Base-by-base conservation (phyloP, 2,329 filamentous ascomycete species). In the Paracoccidioides lutzii region DNA sequence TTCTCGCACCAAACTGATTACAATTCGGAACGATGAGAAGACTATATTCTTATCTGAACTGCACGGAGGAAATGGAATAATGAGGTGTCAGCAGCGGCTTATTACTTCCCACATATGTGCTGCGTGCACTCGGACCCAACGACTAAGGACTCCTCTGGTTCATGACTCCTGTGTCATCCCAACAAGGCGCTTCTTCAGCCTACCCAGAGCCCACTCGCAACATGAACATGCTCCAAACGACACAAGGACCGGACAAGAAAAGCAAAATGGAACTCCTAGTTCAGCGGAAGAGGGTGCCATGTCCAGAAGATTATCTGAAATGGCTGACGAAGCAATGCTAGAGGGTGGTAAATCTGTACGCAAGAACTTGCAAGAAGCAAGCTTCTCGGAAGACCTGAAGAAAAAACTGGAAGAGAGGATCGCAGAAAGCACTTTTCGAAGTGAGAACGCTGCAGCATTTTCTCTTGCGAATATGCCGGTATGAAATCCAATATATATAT, bases 381-480 rank as follows among this genome's bases (percentile, higher is more conserved):
- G 80, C 50, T 84, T 85, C 68, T 81, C 78, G 57, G 78, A 82
- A 52, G 80, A 83, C 4, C 66, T 84, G 60, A 81, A 79, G 66
- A 70, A 69, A 55, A 69, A 78, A 62, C 69, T 84, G 9, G 79
- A 83, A 67, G 79, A 81, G 60, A 76, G 79, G 57, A 78, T 84
- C 55, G 76, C 48, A n/a, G 37, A 41, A 22, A 75, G 78, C n/a
- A 73, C 73, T 37, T 82, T 83, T 61, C 73, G 71, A 44, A 77
- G 69, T 57, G 73, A 81, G 22, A 67, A 81, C 69, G 72, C 77
- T 43, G 70, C 68, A 57, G 78, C 78, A 2, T 76, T 82, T 56
- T 77, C 79, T 2, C 71, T 81, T 62, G 73, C 71, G 4, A 69
- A 76, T 40, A 69, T 82, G 66, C 79, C 80, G 41, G 72, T 76